These are phyloP conservation scores for Dactylonectria estremocensis DNA, from an alignment of 2,329 filamentous ascomycete species.

Conservation along the genomic window DNA sequence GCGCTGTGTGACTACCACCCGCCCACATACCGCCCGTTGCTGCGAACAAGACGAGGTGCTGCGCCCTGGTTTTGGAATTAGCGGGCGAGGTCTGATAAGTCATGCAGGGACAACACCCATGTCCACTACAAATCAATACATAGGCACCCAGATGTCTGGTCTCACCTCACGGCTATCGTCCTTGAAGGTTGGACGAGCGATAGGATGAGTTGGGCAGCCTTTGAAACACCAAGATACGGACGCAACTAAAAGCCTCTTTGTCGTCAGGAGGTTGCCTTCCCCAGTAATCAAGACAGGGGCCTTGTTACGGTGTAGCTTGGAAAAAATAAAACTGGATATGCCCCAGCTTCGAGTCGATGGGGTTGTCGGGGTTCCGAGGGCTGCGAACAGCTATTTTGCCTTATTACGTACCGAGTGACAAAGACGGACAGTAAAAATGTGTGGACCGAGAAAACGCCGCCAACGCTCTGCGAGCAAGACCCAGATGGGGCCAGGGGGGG, in stretches of 20 bases:
- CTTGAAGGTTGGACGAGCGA: conserved; percentile 20
- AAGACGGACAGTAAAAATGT: conserved; percentile 16
- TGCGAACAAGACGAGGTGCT: conserved; percentile 25
- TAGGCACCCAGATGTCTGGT: conserved; percentile 12
- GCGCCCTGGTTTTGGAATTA: conserved; percentile 22
- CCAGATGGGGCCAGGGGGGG: conserved; percentile 19
- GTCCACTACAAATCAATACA: conserved; percentile 9
- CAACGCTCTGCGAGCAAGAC: conserved; percentile 21
- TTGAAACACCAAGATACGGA: conserved; percentile 27
- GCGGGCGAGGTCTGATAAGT: conserved; percentile 31
- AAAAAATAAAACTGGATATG: conserved; percentile 12
- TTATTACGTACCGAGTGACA: conserved; percentile 32
- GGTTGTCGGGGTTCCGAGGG: conserved; percentile 18
- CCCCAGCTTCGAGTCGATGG: conserved; percentile 26
- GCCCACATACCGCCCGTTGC: conserved; percentile 19
- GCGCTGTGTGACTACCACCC: background rate
- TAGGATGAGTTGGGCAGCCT: conserved; percentile 3
- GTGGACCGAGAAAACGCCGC: conserved; percentile 34
- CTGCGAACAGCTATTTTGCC: conserved; percentile 30
- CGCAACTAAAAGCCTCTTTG: conserved; percentile 11
- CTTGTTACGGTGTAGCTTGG: conserved; percentile 21
- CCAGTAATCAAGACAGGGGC: conserved; percentile 26
- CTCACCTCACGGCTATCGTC: conserved; percentile 18
- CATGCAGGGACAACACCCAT: conserved; percentile 29
- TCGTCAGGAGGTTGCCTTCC: conserved; percentile 26